phyloP scores from a whole-genome alignment of 2,329 filamentous ascomycete genomes.

The Xylariaceae sp. region DNA sequence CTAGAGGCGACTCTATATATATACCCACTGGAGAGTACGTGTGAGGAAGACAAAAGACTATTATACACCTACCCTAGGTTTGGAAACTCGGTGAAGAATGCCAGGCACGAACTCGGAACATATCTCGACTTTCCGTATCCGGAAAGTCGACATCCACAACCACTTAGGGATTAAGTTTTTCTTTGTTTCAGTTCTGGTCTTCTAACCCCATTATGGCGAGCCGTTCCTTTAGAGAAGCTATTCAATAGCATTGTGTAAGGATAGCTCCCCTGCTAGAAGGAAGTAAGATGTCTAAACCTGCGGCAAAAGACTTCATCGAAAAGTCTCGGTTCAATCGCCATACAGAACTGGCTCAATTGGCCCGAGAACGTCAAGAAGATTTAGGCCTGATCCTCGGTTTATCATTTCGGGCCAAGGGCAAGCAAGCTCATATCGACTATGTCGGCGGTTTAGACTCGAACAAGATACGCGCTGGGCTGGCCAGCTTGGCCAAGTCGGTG shows the following conservation, averaged over 20 bases:
- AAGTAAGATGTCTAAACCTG: constrained; percentile 9
- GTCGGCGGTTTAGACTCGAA: constrained; percentile 22
- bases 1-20: constrained; percentile 1
- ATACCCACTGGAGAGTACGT: neutral
- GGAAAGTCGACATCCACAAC: constrained; percentile 10
- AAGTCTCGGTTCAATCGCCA: constrained; percentile 19
- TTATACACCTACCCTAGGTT: neutral
- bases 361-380: constrained; percentile 14
- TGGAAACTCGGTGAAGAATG: neutral
- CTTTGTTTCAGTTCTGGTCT: constrained; percentile 13
- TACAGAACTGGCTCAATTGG: constrained; percentile 20
- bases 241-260: constrained; percentile 22
- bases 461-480: constrained; percentile 8
- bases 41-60: neutral
- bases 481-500: constrained; percentile 2
- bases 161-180: neutral
- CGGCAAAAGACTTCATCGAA: constrained; percentile 13
- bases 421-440: constrained; percentile 27
- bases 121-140: constrained; percentile 19
- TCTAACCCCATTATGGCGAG: neutral
- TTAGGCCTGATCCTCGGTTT: constrained; percentile 26
- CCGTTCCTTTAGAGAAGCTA: neutral
- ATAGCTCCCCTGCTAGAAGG: neutral
- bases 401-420: constrained; percentile 18
- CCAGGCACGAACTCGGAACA: constrained; percentile 4